phyloP scores from a whole-genome alignment of 116 monocot genomes.

The Dioscorea cayenensis region DNA sequence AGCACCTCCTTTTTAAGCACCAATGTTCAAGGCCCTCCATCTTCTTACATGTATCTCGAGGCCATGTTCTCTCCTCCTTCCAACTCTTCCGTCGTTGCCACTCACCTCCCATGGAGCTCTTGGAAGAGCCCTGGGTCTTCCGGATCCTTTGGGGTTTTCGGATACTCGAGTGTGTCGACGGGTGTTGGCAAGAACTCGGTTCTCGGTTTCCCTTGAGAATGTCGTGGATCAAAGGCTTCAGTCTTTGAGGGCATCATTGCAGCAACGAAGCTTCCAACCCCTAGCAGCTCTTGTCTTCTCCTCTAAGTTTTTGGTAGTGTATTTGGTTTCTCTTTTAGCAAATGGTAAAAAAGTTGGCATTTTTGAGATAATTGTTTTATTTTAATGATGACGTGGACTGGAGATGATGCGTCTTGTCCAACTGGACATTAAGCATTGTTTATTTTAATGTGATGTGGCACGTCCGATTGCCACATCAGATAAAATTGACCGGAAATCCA shows the following conservation, averaged over 20 bases:
- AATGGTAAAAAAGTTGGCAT: background rate
- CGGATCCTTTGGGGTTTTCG: background rate
- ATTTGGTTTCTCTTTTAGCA: background rate
- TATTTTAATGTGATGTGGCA: too few relatives aligned
- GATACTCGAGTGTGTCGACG: background rate
- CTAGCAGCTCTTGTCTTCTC: conserved; percentile 3
- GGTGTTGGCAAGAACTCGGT: background rate
- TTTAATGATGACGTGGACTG: too few relatives aligned
- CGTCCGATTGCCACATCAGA: too few relatives aligned
- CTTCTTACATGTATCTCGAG: background rate
- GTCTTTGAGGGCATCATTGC: conserved; percentile 18
- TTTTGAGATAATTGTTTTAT: background rate
- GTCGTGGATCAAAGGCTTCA: conserved; percentile 5
- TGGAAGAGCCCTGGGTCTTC: background rate
- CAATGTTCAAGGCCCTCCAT: background rate
- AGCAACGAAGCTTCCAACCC: conserved; percentile 6
- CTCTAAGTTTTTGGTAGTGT: conserved; percentile 11
- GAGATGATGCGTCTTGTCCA: too few relatives aligned
- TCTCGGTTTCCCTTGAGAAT: background rate
- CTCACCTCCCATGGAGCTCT: conserved; percentile 5
- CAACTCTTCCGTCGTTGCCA: background rate
- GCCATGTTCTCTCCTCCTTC: background rate
- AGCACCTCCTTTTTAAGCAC: background rate
- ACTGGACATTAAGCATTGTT: too few relatives aligned
- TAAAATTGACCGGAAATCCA: too few relatives aligned